Percentiles rank a stretch among this genome's conserved stretches.
These are phyloP conservation scores for Aureobasidium zeae DNA, from an alignment of 2,329 filamentous ascomycete species.

Conservation along the genomic window DNA sequence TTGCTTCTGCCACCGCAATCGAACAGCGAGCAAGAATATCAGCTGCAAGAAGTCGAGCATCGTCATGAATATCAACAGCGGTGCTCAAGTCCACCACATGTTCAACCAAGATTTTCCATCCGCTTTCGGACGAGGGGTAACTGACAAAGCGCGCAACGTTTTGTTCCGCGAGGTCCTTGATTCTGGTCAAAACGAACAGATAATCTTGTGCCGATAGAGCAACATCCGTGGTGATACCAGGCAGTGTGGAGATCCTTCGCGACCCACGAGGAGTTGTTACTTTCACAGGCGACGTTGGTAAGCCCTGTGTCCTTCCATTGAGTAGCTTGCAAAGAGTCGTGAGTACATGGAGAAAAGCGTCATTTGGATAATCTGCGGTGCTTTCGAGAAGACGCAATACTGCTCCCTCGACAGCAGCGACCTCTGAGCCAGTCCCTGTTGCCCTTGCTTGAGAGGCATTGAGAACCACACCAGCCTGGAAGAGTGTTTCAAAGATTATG, in stretches of 20 bases:
- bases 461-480: slow-evolving; percentile 84
- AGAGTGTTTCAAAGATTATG: slow-evolving; percentile 83
- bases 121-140: slow-evolving; percentile 56
- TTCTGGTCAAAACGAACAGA: slow-evolving; percentile 40
- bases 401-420: slow-evolving; percentile 80
- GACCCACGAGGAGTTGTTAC: slow-evolving; percentile 18
- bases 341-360: slow-evolving; percentile 69
- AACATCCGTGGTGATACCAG: slow-evolving; percentile 33
- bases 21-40: slow-evolving; percentile 42
- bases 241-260: slow-evolving; percentile 36
- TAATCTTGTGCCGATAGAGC: slow-evolving; percentile 35
- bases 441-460: slow-evolving; percentile 33
- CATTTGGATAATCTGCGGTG: slow-evolving; percentile 80
- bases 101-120: slow-evolving; percentile 61
- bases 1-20: slow-evolving; percentile 40
- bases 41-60: slow-evolving; percentile 41
- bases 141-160: slow-evolving; percentile 54
- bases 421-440: slow-evolving; percentile 56
- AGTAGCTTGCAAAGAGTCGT: slow-evolving; percentile 65
- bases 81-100: slow-evolving; percentile 44
- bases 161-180: slow-evolving; percentile 37
- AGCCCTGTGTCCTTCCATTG: slow-evolving; percentile 20
- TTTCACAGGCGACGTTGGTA: slow-evolving; percentile 20
- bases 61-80: slow-evolving; percentile 30
- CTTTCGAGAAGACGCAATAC: slow-evolving; percentile 82